Percentiles rank a stretch among this genome's conserved stretches.
Conservation (phyloP, 768 basidiomycete species). For the Hypsizygus marmoreus region DNA sequence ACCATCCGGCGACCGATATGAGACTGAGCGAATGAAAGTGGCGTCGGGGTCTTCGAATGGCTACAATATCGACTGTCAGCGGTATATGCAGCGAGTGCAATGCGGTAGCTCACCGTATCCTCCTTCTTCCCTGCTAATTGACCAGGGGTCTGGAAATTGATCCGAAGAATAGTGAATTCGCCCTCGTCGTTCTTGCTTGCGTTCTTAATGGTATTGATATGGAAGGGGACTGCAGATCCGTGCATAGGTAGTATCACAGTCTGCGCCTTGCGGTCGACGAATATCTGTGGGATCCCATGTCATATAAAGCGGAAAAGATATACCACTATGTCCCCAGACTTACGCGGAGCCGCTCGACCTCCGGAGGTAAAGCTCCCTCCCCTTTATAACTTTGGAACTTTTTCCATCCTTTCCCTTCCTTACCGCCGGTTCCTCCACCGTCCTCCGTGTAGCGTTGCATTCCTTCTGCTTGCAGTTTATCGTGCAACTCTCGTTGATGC, state of each 20-base stretch:
- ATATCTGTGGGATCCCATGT: constrained; percentile 57
- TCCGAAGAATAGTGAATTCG: constrained; percentile 90
- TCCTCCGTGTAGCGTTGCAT: constrained; percentile 83
- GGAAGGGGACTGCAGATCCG: constrained; percentile 95
- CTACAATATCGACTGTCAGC: constrained; percentile 35
- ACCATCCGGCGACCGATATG: constrained; percentile 88
- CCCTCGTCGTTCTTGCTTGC: constrained; percentile 97
- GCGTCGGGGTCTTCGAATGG: constrained; percentile 97
- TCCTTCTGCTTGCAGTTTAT: constrained; percentile 74
- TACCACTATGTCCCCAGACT: constrained; percentile 28
- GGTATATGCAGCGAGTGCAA: neutral
- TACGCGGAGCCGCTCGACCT: constrained; percentile 80
- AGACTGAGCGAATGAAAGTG: constrained; percentile 93
- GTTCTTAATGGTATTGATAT: constrained; percentile 98
- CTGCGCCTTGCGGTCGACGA: constrained; percentile 86
- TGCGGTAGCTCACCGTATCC: constrained; percentile 67
- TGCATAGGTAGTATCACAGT: constrained; percentile 92
- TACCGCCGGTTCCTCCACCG: constrained; percentile 70
- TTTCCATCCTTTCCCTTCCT: constrained; percentile 93
- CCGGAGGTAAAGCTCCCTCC: constrained; percentile 85
- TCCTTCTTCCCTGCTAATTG: constrained; percentile 98
- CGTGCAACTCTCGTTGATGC: constrained; percentile 86
- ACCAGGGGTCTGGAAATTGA: constrained; percentile 98
- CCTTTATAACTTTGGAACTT: constrained; percentile 97
- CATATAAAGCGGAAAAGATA: constrained; percentile 1